A percentile compares a stretch with the other conserved stretches of the same genome.
phyloP scores from a whole-genome alignment of 495 filamentous ascomycete species.

The Penicillium ochrochloron region DNA sequence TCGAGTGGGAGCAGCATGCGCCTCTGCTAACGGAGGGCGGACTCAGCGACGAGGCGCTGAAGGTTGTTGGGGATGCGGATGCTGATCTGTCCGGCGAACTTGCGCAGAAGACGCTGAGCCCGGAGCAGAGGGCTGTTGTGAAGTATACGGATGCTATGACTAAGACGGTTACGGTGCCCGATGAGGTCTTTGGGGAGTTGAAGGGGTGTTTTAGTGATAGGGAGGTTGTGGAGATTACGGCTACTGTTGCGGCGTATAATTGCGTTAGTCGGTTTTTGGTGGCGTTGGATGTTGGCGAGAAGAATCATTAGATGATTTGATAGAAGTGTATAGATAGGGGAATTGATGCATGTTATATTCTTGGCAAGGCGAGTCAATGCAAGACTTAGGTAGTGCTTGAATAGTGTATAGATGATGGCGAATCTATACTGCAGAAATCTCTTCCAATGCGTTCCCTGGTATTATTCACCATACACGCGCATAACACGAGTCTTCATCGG shows the following conservation, averaged over 20 bases:
- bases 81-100: slow-evolving; percentile 23
- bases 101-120: slow-evolving; percentile 46
- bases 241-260: slow-evolving; percentile 83
- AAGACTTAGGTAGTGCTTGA: neutral
- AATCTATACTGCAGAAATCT: neutral
- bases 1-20: slow-evolving; percentile 79
- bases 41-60: slow-evolving; percentile 53
- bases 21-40: slow-evolving; percentile 61
- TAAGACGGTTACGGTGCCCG: slow-evolving; percentile 61
- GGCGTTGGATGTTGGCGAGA: slow-evolving; percentile 76
- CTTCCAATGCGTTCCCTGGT: neutral
- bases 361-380: neutral
- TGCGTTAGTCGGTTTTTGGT: slow-evolving; percentile 86
- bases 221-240: slow-evolving; percentile 78
- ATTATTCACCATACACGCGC: neutral
- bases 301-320: slow-evolving; percentile 39
- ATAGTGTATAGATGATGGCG: neutral
- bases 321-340: neutral
- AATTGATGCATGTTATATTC: neutral
- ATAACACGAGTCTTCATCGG: neutral
- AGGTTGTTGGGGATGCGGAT: slow-evolving; percentile 41
- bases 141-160: slow-evolving; percentile 80
- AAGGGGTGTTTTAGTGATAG: slow-evolving; percentile 63
- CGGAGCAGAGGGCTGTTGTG: slow-evolving; percentile 66
- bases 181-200: slow-evolving; percentile 65